Evolutionary conservation across 805 yeast species (phyloP), one percentile per base, ranked within the genome.

Genomic region (Ogataea corticis): DNA sequence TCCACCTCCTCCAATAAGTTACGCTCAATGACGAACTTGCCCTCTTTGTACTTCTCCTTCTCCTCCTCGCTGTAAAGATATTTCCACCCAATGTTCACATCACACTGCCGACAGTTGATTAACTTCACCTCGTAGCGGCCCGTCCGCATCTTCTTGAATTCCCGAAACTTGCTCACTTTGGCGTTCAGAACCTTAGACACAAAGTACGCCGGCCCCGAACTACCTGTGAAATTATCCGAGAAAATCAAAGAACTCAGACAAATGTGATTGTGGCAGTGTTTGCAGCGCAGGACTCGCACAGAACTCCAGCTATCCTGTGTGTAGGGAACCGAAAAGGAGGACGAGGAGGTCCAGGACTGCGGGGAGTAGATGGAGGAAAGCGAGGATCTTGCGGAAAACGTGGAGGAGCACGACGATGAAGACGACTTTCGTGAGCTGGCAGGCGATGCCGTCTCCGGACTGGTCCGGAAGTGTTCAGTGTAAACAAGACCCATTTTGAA

Each of bases 11-110:
- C 65, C 28, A 62, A 44, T 18, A 51, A 44, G 15, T 48, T 55
- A n/a, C 53, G 42, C 49, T 67, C 71, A 41, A 67, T 59, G 23
- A 67, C 70, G 42, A 47, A 67, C 27, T 65, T 55, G n/a, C 64
- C 63, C 45, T 60, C 62, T 42, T 67, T 67, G 41, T 66, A 66
- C 34, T 52, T 59, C 46, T 67, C 65, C 19, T 54, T 48, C 6
- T 50, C 46, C 27, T 57, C 55, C 27, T 63, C 62, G 41, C 66
- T 54, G 36, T 51, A 57, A 13, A 67, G 44, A 41, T 67, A 67
- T 45, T 63, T 63, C 71, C 71, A 67, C 11, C 71, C 71, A 11
- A 67, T 25, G 17, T 50, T 46, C 9, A 38, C 41, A 15, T 52
- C 46, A 44, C 71, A 67, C 45, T 67, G 71, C 33, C 53, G 45